Evolutionary conservation across 73 alveolate genomes (phyloP), one percentile per base, ranked within the genome.

Genomic region (Paraurostyla sp.): DNA sequence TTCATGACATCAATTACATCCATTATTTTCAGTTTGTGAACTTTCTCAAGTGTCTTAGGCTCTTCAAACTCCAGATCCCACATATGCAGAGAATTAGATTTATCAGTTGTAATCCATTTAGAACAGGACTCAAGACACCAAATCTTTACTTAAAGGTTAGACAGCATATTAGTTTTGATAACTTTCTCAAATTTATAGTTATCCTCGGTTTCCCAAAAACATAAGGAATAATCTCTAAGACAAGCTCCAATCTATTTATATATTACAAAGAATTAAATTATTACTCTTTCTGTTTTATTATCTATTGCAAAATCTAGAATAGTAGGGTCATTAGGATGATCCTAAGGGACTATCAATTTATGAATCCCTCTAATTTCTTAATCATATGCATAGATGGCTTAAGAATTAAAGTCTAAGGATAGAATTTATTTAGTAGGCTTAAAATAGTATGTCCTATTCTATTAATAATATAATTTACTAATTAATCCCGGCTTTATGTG

Each of bases 141-240:
- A 16, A 85, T 68, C 50, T 58, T 65, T 18, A 46, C 83, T 38
- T 85, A 46, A 0, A 85, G 56, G 36, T 49, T 48, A 4, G 50
- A 52, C 27, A 85, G 76, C 29, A 18, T 36, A 25, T 41, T 71
- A 40, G 73, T 30, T 33, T 46, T 65, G n/a, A 85, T 16, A 38
- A 42, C 59, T 45, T 71, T 85, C 52, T 85, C 93, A 71, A 69
- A 85, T 50, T 65, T 49, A 58, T 41, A 85, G 20, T 85, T 49
- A 45, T 85, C 93, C 15, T 65, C 93, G 15, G 54, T 27, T 52
- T 85, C 93, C 93, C 93, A 85, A 46, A 85, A 85, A 42, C 93
- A 85, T 22, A 85, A 25, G 0, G 93, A 11, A 40, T 85, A 85
- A 50, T 85, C 93, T 23, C 93, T 41, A 0, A 85, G 52, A 41